These are phyloP conservation scores for Kitagawia praeruptora DNA, from an alignment of 129 eudicot genomes.

Conservation along the genomic window DNA sequence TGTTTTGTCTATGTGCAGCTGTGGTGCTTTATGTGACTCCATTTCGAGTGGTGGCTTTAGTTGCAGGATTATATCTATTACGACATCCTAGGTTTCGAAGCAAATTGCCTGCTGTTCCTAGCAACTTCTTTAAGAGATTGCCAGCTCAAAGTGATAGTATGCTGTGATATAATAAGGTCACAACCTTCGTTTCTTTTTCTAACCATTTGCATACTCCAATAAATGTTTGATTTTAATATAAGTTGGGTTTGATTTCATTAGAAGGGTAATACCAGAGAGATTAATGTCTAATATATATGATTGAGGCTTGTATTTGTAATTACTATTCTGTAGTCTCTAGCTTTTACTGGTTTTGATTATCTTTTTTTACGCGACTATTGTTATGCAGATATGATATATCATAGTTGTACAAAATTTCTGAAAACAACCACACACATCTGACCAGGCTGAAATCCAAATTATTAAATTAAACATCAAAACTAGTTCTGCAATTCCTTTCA, in stretches of 20 bases:
- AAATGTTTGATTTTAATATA: not conserved
- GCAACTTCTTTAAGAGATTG: slow-evolving; percentile 16
- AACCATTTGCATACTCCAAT: not conserved
- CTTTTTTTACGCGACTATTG: not conserved
- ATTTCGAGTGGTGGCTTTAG: not conserved
- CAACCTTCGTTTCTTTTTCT: not conserved
- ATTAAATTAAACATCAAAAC: too few species aligned
- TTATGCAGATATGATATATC: not conserved
- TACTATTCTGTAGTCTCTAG: not conserved
- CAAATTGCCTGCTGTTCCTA: slow-evolving; percentile 13
- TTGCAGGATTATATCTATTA: slow-evolving; percentile 9
- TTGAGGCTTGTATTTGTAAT: not conserved
- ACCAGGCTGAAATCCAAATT: too few species aligned
- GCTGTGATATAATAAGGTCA: not conserved
- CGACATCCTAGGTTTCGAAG: slow-evolving; percentile 13
- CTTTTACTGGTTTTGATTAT: not conserved
- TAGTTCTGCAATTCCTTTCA: too few species aligned
- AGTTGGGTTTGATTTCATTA: not conserved
- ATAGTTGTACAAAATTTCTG: not conserved
- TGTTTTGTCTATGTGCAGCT: slow-evolving; percentile 2
- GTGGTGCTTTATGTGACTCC: slow-evolving; percentile 4
- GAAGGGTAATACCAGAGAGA: not conserved
- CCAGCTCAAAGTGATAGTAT: slow-evolving; percentile 11
- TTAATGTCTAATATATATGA: not conserved
- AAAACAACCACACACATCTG: not conserved